These are phyloP conservation scores for Prunus mongolica DNA, from an alignment of 306 rosid genomes.

Conservation along the genomic window DNA sequence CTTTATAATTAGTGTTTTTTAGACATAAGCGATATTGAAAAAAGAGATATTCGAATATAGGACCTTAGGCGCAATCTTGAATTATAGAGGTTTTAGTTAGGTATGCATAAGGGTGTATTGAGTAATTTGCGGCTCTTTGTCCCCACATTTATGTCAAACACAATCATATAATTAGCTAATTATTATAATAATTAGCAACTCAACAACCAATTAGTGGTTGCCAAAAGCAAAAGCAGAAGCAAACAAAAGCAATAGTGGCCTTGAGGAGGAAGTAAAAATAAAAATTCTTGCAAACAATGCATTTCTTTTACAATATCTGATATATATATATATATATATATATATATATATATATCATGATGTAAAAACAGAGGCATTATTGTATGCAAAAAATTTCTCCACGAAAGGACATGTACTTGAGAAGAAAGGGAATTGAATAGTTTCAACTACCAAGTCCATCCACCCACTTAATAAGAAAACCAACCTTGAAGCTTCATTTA, in stretches of 20 bases:
- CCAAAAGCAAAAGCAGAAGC: not conserved
- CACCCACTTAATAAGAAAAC: constrained; percentile 11
- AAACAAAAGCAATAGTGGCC: not conserved
- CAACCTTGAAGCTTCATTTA: constrained; percentile 4
- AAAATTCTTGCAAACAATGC: too few species aligned
- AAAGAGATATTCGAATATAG: too few species aligned
- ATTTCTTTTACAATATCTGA: too few species aligned
- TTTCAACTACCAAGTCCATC: constrained; percentile 42
- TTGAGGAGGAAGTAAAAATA: too few species aligned
- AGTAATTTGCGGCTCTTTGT: not conserved
- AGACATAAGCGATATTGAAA: too few species aligned
- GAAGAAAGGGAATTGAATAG: constrained; percentile 36
- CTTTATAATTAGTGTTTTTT: not conserved
- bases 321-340: too few species aligned
- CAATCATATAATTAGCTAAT: not conserved
- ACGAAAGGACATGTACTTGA: constrained; percentile 5
- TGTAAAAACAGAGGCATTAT: not conserved
- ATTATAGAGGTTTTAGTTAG: too few species aligned
- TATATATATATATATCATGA: too few species aligned
- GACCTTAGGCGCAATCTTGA: too few species aligned
- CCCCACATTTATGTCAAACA: not conserved
- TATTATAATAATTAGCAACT: not conserved
- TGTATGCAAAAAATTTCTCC: not conserved
- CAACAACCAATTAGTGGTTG: constrained; percentile 26
- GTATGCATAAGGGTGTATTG: too few species aligned